phyloP scores from a whole-genome alignment of 495 filamentous ascomycete species.

The Trypethelium eluteriae region DNA sequence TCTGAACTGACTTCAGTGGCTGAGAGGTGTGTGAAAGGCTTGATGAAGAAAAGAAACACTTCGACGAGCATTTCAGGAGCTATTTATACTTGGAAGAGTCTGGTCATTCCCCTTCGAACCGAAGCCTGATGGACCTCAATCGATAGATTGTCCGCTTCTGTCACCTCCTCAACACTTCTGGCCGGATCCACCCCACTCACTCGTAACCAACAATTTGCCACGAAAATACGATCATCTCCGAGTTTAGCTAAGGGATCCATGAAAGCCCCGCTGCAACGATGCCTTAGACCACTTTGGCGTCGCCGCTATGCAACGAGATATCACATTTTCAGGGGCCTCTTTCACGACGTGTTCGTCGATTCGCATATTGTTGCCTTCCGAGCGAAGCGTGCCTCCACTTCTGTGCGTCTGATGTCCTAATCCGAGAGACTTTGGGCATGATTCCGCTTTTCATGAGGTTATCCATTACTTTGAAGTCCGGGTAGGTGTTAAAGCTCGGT shows the following conservation, averaged over 20 bases:
- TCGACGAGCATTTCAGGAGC: not conserved
- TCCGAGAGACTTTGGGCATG: not conserved
- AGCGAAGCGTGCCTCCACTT: slow-evolving; percentile 1
- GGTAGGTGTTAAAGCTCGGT: slow-evolving; percentile 1
- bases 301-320: slow-evolving; percentile 15
- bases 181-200: not conserved
- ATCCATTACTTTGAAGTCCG: not conserved
- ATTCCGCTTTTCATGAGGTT: slow-evolving; percentile 10
- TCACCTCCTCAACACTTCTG: not conserved
- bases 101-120: not conserved
- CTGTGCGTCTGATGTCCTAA: not conserved
- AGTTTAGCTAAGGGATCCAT: slow-evolving; percentile 13
- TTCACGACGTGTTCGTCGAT: not conserved
- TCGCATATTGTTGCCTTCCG: slow-evolving; percentile 14
- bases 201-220: slow-evolving; percentile 8
- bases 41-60: slow-evolving; percentile 20
- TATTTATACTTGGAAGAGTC: slow-evolving; percentile 12
- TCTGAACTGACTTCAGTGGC: not conserved
- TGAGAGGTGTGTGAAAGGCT: not conserved
- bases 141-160: not conserved
- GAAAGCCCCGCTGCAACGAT: slow-evolving; percentile 13
- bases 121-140: not conserved
- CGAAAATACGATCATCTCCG: slow-evolving; percentile 5
- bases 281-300: slow-evolving; percentile 11
- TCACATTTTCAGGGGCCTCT: not conserved